Base-by-base conservation (phyloP, 164 flowering plant genomes). In the Chimonanthus salicifolius region DNA sequence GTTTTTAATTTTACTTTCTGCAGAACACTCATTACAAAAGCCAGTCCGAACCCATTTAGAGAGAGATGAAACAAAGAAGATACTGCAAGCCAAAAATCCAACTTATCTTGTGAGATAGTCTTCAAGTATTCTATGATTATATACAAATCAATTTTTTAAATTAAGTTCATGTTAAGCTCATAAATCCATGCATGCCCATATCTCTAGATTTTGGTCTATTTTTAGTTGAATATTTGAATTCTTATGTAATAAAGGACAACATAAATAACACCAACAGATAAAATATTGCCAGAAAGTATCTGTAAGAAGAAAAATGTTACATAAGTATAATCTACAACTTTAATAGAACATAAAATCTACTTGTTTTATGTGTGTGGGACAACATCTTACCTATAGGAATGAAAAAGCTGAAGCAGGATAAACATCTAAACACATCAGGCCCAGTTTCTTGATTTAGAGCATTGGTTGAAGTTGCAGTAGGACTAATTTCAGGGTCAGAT, bases 371-470 rank as follows among this genome's bases (percentile, higher is more conserved):
- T 50, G 5, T 33, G 7, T 69, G 45, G 43, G n/a, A 49, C 58
- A 67, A 50, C 58, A 49, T 18, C 47, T 46, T 84, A 93, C 98
- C 91, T 80, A 82, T 71, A n/a, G 88, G 89, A 79, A 86, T 78
- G 81, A 93, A 87, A 77, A 88, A 33, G 84, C 87, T 85, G 82
- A 90, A 88, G 83, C 98, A 93, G 49, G 90, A 83, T 73, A 90
- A 83, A 82, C 98, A 93, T 79, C 88, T 80, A 80, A 91, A 90
- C 15, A 76, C 70, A n/a, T 85, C 86, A 62, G 84, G 80, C 58
- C 80, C 86, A 67, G 75, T 66, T 2, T 74, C 82, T 58, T 21
- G 58, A 62, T 43, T 75, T 64, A 20, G 76, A 49, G 69, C 80
- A 68, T 62, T 10, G 60, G 11, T 49, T 72, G 20, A n/a, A 8